phyloP scores from a whole-genome alignment of 2,329 filamentous ascomycete genomes.

The Colletotrichum sp. region DNA sequence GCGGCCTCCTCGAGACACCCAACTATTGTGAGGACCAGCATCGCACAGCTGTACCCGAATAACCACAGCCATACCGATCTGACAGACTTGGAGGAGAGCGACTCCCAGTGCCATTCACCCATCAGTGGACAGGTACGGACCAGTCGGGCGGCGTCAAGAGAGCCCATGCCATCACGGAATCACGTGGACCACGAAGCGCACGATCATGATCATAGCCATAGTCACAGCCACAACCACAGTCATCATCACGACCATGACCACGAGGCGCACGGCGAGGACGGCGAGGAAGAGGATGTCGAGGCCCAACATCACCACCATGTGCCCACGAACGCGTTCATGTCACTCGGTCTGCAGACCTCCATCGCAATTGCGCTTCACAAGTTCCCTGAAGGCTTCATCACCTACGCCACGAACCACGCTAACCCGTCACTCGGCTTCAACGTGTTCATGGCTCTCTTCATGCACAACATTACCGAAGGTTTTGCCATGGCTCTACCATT shows the following conservation, averaged over 20 bases:
- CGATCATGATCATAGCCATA: slow-evolving; percentile 25
- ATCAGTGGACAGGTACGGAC: slow-evolving; percentile 38
- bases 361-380: slow-evolving; percentile 97
- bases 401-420: slow-evolving; percentile 96
- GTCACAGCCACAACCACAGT: slow-evolving; percentile 8
- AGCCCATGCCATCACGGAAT: slow-evolving; percentile 30
- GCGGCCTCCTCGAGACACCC: slow-evolving; percentile 36
- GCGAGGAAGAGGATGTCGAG: slow-evolving; percentile 45
- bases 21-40: slow-evolving; percentile 47
- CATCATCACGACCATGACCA: slow-evolving; percentile 5
- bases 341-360: slow-evolving; percentile 94
- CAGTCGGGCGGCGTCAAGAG: slow-evolving; percentile 44
- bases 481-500: slow-evolving; percentile 93
- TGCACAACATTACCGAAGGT: slow-evolving; percentile 98
- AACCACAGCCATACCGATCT: slow-evolving; percentile 30
- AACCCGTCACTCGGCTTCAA: slow-evolving; percentile 87
- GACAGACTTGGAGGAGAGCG: slow-evolving; percentile 33
- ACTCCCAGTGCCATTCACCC: slow-evolving; percentile 31
- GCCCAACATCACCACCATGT: slow-evolving; percentile 89
- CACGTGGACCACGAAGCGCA: slow-evolving; percentile 28
- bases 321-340: slow-evolving; percentile 89
- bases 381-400: slow-evolving; percentile 86
- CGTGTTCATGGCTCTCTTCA: slow-evolving; percentile 94
- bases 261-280: slow-evolving; percentile 33
- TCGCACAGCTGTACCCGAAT: slow-evolving; percentile 35